phyloP scores from a whole-genome alignment of 805 yeast species.

The Teunomyces tritomae region DNA sequence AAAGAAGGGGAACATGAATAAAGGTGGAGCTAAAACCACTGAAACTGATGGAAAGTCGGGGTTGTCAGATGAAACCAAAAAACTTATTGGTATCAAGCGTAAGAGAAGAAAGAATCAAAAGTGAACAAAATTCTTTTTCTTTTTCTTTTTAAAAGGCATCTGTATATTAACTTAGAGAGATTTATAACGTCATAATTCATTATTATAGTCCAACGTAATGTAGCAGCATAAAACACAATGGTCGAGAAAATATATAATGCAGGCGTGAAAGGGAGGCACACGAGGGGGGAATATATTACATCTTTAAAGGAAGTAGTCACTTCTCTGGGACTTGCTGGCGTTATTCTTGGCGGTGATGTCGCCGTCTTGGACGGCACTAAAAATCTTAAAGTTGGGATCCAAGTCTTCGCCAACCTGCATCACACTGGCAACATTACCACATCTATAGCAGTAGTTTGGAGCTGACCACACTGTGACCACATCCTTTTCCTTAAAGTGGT shows the following conservation, averaged over 20 bases:
- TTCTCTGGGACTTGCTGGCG: conserved; percentile 41
- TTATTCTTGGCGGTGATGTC: conserved; percentile 40
- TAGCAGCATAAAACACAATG: neutral
- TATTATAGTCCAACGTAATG: conserved; percentile 9
- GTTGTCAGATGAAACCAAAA: conserved; percentile 54
- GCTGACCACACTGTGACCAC: conserved; percentile 99
- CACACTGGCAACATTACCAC: conserved; percentile 97
- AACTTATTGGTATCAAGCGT: conserved; percentile 67
- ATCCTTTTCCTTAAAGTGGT: conserved; percentile 93
- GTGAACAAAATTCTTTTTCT: conserved; percentile 1
- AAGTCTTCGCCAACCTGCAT: conserved; percentile 90
- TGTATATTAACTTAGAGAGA: conserved; percentile 5
- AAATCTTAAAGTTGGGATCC: conserved; percentile 87
- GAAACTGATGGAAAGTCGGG: conserved; percentile 27
- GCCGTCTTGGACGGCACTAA: conserved; percentile 93
- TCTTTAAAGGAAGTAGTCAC: conserved; percentile 40
- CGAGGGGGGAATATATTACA: neutral
- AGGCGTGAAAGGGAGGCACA: neutral
- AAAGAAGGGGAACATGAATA: conserved; percentile 46
- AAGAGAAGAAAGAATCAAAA: conserved; percentile 55
- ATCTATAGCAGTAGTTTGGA: conserved; percentile 94
- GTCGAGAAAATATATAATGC: conserved; percentile 2
- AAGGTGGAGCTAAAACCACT: conserved; percentile 26
- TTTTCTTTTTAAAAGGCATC: neutral
- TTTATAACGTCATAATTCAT: conserved; percentile 13